Base-by-base conservation (phyloP, 2,329 filamentous ascomycete species). In the Beauveria sp. region DNA sequence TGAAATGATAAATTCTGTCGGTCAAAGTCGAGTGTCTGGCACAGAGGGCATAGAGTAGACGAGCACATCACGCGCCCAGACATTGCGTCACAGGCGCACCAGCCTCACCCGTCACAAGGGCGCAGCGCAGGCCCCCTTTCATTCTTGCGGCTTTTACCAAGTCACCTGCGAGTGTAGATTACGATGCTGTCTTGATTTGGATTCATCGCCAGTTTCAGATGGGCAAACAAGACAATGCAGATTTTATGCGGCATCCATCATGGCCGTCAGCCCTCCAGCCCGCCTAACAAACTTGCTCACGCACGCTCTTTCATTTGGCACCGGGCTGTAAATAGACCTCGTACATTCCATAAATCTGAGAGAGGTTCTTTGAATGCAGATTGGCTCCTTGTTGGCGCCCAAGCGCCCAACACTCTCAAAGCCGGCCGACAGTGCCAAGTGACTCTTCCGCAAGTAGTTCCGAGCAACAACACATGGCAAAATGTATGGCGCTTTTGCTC, bases 1-100 rank as follows among this genome's bases (percentile, higher is more conserved):
- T 38, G 34, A 6, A 38, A 38, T 38, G 34, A 38, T 38, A 38
- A 16, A 16, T 38, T 28, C 34, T 38, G 34, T 38, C 34, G 14
- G 34, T 38, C 34, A 38, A 16, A 16, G 34, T 16, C 34, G 34
- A 38, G 14, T 38, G 34, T 38, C 34, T 6, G 34, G 12, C 34
- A 38, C 34, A 1, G 34, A 38, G 34, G 34, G 12, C 34, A 38
- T 12, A 1, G 34, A 38, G 34, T 38, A 58, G 55, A 50, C 55
- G n/a, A 58, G 55, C 45, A 58, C 55, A 58, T 58, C 55, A 58
- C 55, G 55, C 55, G 55, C 55, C 30, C 45, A 42, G 28, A 34
- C 30, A 58, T 58, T 58, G 56, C 56, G 56, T 58, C 56, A 58
- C 56, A 58, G 56, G 56, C 56, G 43, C 34, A 43, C 46, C 56